phyloP scores from a whole-genome alignment of 139 green algal genomes.

The Pseudopediastrum boryanum region DNA sequence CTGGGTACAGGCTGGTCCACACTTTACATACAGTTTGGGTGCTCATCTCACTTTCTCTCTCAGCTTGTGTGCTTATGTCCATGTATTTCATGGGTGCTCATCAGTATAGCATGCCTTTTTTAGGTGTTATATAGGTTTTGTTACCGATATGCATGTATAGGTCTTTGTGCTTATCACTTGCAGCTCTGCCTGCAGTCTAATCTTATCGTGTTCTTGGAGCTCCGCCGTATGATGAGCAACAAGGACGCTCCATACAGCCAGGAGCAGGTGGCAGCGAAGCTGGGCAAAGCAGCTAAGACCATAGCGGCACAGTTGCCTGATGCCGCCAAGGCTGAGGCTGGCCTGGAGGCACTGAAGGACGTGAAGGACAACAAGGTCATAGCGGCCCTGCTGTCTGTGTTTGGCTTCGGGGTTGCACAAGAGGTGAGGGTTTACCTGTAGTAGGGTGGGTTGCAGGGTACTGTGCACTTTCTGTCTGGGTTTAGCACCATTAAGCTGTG shows the following conservation, averaged over 20 bases:
- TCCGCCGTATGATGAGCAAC: constrained; percentile 22
- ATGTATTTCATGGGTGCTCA: no score
- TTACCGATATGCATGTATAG: no score
- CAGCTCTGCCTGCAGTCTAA: constrained; percentile 12
- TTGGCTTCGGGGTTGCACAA: background rate
- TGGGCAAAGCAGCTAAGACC: background rate
- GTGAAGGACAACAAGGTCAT: constrained; percentile 26
- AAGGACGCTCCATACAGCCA: background rate
- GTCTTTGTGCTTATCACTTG: no score
- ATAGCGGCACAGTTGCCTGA: constrained; percentile 1
- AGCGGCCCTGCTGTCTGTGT: constrained; percentile 13
- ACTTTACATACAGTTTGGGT: no score
- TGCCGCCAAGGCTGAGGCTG: background rate
- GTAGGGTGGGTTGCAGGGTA: no score
- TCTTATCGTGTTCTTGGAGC: constrained; percentile 9
- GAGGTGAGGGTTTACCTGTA: constrained; percentile 15
- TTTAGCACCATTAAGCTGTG: no score
- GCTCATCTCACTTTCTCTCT: no score
- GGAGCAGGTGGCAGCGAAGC: background rate
- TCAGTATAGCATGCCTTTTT: no score
- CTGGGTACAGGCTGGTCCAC: no score
- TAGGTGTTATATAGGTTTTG: no score
- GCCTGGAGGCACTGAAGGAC: constrained; percentile 8
- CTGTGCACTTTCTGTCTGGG: no score
- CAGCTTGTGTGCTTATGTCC: no score